Base-by-base conservation (phyloP, 257 asterid genomes). In the Salvia splendens region DNA sequence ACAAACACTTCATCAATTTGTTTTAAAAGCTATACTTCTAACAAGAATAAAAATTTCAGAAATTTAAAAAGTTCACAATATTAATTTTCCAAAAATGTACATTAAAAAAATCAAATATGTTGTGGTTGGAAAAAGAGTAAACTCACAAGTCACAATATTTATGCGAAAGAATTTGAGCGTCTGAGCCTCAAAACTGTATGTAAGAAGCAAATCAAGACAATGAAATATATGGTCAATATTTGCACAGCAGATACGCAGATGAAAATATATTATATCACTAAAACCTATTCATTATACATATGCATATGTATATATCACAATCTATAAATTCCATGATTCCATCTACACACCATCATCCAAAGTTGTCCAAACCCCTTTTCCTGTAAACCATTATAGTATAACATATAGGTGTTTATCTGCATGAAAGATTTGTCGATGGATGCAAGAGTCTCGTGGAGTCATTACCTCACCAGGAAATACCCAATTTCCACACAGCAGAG, bases 401-500 rank as follows among this genome's bases (percentile, higher is more conserved):
- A 49, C 1, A 48, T 56, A 40, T 38, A 32, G 28, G 30, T 24
- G 30, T 24, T 28, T 66, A 73, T 30, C 52, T 4, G 50, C 28
- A 49, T 15, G 9, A 15, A 55, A 45, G 28, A 3, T 15, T 17
- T 53, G 42, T 8, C 28, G 47, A 12, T 11, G 28, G 7, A 42
- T 58, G 38, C 60, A 36, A 36, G 59, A 58, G 55, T 30, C 36
- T 4, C 46, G 41, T 60, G 57, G 20, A 30, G 47, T 66, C 35
- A 43, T 47, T 47, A 65, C 64, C 60, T 59, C 59, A 14, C 53
- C 68, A 56, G 46, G 66, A 6, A 16, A 45, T 64, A 56, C 60
- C 73, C 49, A 36, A 20, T 24, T 24, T 28, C 51, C 16, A 15
- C 15, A 48, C 3, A 14, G 32, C 20, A 11, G 14, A 65, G n/a